Evolutionary conservation across 164 flowering plant genomes (phyloP).

Genomic region (Houttuynia cordata): DNA sequence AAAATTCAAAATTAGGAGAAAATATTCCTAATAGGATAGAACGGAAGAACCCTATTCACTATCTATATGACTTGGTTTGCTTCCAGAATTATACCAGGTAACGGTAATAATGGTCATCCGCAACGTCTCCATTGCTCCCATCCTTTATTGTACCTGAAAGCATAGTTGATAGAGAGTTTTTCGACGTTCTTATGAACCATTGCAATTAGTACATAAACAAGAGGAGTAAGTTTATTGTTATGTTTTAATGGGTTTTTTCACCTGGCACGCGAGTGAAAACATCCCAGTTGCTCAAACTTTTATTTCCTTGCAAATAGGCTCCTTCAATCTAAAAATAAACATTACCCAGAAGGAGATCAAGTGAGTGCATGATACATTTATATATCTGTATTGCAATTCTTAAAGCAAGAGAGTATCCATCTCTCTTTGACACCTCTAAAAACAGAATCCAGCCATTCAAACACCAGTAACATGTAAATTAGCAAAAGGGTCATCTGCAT

Average conservation of each 20-base stretch:
- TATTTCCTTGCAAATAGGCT: conserved; percentile 15
- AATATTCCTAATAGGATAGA: too few species aligned
- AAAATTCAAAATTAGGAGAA: not conserved
- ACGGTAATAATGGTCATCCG: conserved; percentile 7
- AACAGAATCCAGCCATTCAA: not conserved
- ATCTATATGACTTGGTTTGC: not conserved
- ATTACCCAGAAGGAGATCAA: too few species aligned
- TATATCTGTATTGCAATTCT: too few species aligned
- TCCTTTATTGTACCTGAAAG: conserved; percentile 2
- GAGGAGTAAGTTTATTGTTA: not conserved
- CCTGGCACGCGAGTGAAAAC: conserved; percentile 14
- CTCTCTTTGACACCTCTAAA: too few species aligned
- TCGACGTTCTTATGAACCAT: not conserved
- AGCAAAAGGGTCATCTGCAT: too few species aligned
- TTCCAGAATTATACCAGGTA: conserved; percentile 1
- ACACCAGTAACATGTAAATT: not conserved
- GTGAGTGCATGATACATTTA: too few species aligned
- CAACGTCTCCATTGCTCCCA: conserved; percentile 5
- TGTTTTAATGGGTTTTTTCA: not conserved
- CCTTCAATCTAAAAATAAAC: conserved; percentile 19
- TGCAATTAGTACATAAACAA: not conserved
- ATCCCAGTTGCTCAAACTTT: conserved; percentile 28
- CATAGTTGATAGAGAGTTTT: not conserved
- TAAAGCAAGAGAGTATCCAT: too few species aligned
- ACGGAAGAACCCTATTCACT: not conserved